Base-by-base conservation (phyloP, 192 early-diverging fungal genomes). In the Umbelopsis sp. region DNA sequence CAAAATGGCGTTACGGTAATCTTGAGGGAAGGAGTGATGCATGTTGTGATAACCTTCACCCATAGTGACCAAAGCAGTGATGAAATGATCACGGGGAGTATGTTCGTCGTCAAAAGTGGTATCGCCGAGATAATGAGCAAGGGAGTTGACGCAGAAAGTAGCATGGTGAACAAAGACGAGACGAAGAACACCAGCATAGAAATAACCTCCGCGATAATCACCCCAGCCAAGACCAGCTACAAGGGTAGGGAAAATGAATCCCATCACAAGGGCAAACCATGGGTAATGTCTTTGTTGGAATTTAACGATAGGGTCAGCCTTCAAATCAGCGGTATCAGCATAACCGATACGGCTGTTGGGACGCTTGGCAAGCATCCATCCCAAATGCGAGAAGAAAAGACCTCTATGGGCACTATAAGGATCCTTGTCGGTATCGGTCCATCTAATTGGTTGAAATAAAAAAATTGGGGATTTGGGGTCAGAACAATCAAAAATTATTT, bases 1-100 rank as follows among this genome's bases (percentile, higher is more conserved):
- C 50, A 74, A 72, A 72, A 93, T 92, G 33, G 91, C 93, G 67
- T 94, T 94, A 55, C 93, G 88, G 80, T 92, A 94, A 79, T 94
- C 93, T 69, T 89, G 85, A 53, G 93, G 93, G 82, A 93, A 94
- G 80, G 93, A 87, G 77, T 94, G 93, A 73, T 94, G 93, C 82
- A 91, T 91, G 81, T 94, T 94, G 85, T 94, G 92, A 78, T 93
- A 91, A 18, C 91, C 92, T 73, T 94, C 92, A 68, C 92, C 91
- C 68, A 92, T 66, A 15, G 92, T 93, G 66, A 91, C 86, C 15
- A 94, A 72, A 46, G 92, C 91, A 9, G 91, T 92, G 49, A 94
- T 78, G 77, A 91, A 89, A 74, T 94, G 93, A 76, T 93, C 91
- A 61, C 91, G 85, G 11, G 93, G 93, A 3, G 94, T 92, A 68